phyloP scores from a whole-genome alignment of 441 rosid species.

The Eruca vesicaria region DNA sequence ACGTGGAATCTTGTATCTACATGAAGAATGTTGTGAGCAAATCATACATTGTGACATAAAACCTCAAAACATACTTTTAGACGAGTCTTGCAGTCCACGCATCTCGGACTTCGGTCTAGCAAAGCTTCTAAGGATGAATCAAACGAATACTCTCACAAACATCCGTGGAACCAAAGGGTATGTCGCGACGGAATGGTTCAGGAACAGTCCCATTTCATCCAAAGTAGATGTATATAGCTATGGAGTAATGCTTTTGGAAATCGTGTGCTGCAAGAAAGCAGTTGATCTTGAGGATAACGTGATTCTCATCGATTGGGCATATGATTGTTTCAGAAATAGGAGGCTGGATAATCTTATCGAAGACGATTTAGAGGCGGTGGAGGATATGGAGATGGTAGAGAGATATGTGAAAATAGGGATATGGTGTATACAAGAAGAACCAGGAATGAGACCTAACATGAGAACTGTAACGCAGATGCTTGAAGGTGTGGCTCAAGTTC shows the following conservation, averaged over 20 bases:
- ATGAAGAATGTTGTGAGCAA: conserved; percentile 40
- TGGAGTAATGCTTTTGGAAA: conserved; percentile 51
- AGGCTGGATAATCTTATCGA: conserved; percentile 30
- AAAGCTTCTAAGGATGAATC: conserved; percentile 33
- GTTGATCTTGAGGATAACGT: conserved; percentile 31
- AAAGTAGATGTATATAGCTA: conserved; percentile 64
- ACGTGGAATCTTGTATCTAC: conserved; percentile 40
- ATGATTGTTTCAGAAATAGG: conserved; percentile 39
- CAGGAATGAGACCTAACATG: conserved; percentile 43
- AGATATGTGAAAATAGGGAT: conserved; percentile 46
- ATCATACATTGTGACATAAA: conserved; percentile 53
- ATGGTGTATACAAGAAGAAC: conserved; percentile 60
- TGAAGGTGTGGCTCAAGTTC: conserved; percentile 41
- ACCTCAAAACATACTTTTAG: conserved; percentile 48
- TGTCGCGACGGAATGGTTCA: conserved; percentile 46
- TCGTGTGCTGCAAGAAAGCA: conserved; percentile 50
- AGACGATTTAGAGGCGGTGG: conserved; percentile 43
- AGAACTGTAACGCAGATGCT: conserved; percentile 41
- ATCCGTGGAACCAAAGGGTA: conserved; percentile 48
- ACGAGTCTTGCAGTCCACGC: conserved; percentile 13
- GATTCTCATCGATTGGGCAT: conserved; percentile 48
- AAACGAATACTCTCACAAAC: conserved; percentile 30
- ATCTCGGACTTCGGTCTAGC: conserved; percentile 47
- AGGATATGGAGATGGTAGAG: conserved; percentile 39
- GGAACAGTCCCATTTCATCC: conserved; percentile 43